Conservation (phyloP, 2,329 filamentous ascomycete species). For the Metarhizium guizhouense region DNA sequence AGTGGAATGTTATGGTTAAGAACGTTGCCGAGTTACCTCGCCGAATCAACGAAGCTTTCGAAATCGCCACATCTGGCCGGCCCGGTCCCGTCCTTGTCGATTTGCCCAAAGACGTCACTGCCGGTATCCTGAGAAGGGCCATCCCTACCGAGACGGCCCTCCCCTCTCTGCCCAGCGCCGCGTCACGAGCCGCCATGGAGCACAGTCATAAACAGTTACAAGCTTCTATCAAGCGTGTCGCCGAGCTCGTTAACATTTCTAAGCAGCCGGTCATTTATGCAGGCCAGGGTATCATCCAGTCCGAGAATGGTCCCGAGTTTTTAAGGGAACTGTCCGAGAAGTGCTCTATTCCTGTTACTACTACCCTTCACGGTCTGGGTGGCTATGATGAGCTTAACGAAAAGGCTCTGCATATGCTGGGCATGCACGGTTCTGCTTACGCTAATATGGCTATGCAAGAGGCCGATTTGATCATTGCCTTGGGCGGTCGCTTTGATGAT, state of each 20-base stretch:
- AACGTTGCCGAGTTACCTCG: conserved; percentile 86
- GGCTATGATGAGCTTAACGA: conserved; percentile 87
- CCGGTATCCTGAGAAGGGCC: too few species aligned
- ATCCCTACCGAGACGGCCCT: conserved; percentile 51
- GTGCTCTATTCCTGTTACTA: conserved; percentile 53
- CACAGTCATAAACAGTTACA: conserved; percentile 64
- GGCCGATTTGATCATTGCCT: conserved; percentile 72
- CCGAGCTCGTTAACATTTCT: conserved; percentile 72
- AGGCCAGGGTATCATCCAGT: conserved; percentile 55
- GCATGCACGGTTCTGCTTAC: conserved; percentile 95
- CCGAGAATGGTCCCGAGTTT: too few species aligned
- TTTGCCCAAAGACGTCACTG: too few species aligned
- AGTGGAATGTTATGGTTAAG: conserved; percentile 99
- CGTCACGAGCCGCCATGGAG: conserved; percentile 71
- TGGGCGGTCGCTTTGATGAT: conserved; percentile 25
- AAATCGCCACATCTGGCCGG: too few species aligned
- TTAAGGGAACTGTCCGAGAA: too few species aligned
- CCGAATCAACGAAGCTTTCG: conserved; percentile 57
- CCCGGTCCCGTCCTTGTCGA: too few species aligned
- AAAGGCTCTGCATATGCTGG: conserved; percentile 95
- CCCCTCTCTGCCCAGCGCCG: conserved; percentile 76
- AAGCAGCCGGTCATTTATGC: conserved; percentile 96
- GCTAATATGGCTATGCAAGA: conserved; percentile 98
- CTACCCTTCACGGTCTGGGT: conserved; percentile 88
- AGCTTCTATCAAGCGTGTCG: conserved; percentile 65